Percentiles rank a stretch among this genome's conserved stretches.
phyloP scores from a whole-genome alignment of 192 early-diverging fungal species.

The Coemansia sp. region DNA sequence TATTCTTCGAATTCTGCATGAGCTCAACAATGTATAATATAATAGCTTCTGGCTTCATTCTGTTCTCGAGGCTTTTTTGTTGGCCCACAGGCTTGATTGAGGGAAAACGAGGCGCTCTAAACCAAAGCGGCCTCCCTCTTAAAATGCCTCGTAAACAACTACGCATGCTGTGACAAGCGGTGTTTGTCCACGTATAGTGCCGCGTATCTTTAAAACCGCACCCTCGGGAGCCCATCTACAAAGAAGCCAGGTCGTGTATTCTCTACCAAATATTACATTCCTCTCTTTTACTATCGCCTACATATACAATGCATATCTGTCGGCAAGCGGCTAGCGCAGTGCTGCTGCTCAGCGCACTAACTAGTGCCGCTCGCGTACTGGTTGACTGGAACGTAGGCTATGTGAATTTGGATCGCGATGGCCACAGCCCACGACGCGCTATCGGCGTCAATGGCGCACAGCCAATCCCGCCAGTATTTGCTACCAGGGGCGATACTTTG shows the following conservation, averaged over 20 bases:
- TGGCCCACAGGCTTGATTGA: neutral
- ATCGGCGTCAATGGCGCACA: conserved; percentile 63
- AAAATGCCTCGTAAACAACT: neutral
- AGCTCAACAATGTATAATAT: neutral
- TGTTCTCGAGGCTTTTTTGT: neutral
- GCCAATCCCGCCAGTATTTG: conserved; percentile 46
- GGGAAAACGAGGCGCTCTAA: neutral
- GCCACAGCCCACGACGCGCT: conserved; percentile 57
- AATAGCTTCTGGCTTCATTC: neutral
- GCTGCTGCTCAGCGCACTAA: neutral
- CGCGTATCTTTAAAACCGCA: neutral
- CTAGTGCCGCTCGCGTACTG: neutral
- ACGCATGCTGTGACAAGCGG: neutral
- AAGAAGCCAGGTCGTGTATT: neutral
- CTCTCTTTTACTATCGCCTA: neutral
- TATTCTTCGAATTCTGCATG: neutral
- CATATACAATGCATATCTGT: neutral
- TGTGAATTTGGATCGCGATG: conserved; percentile 61
- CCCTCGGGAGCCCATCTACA: neutral
- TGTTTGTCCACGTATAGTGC: too few species aligned
- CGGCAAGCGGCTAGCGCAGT: neutral
- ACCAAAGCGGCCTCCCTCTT: neutral
- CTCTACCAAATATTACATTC: neutral
- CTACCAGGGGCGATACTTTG: conserved; percentile 27
- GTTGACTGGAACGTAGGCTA: conserved; percentile 65